Percentiles rank a stretch among this genome's conserved stretches.
Conservation (phyloP, 331 rosid species). For the Malus hybrid region DNA sequence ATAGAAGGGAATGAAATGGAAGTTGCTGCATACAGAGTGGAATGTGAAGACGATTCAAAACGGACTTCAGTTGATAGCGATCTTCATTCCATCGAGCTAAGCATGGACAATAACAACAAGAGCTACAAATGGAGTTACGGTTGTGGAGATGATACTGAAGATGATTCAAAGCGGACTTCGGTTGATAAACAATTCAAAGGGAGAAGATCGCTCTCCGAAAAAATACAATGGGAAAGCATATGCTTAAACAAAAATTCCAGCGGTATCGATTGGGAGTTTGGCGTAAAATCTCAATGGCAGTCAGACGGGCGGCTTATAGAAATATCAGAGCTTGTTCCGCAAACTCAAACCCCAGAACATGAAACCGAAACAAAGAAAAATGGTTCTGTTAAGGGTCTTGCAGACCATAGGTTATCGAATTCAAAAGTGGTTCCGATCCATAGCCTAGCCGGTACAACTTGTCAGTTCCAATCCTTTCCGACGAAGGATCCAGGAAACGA, state of each 20-base stretch:
- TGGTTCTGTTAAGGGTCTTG: conserved; percentile 28
- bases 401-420: conserved; percentile 32
- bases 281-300: conserved; percentile 30
- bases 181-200: conserved; percentile 54
- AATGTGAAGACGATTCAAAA: conserved; percentile 32
- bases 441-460: conserved; percentile 27
- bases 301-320: conserved; percentile 33
- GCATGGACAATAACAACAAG: conserved; percentile 58
- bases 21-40: conserved; percentile 29
- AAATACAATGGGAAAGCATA: conserved; percentile 86
- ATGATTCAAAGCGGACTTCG: conserved; percentile 41
- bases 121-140: conserved; percentile 63
- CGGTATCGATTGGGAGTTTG: conserved; percentile 40
- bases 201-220: conserved; percentile 67
- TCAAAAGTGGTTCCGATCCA: conserved; percentile 6
- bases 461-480: conserved; percentile 17
- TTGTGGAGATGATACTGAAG: conserved; percentile 29
- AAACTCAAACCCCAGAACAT: conserved; percentile 30
- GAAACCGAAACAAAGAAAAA: conserved; percentile 28
- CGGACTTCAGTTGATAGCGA: conserved; percentile 60
- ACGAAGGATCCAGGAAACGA: conserved; percentile 23
- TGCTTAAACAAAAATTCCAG: conserved; percentile 60
- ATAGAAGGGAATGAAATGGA: conserved; percentile 21
- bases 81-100: conserved; percentile 81
- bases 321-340: conserved; percentile 24